Conservation (phyloP, 2,329 filamentous ascomycete species). For the Elsinoe australis region DNA sequence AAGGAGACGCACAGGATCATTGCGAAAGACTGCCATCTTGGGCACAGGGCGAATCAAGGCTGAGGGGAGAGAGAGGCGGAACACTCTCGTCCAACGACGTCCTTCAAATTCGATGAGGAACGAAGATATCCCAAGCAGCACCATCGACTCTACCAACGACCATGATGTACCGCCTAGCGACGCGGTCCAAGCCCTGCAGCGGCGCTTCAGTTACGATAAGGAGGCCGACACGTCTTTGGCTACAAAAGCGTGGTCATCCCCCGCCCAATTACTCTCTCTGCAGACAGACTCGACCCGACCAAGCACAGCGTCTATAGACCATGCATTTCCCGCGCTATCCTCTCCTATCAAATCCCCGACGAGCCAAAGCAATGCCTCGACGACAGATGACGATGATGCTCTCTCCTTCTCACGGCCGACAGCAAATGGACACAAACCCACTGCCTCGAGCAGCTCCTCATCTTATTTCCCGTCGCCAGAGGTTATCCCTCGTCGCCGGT, state of each 20-base stretch:
- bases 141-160: constrained; percentile 21
- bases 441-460: constrained; percentile 22
- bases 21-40: constrained; percentile 78
- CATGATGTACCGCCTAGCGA: constrained; percentile 18
- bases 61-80: constrained; percentile 49
- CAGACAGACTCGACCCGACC: constrained; percentile 14
- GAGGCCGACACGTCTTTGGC: constrained; percentile 24
- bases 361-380: constrained; percentile 55
- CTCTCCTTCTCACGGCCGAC: constrained; percentile 50
- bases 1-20: constrained; percentile 69
- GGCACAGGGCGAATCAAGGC: constrained; percentile 56
- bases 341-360: constrained; percentile 34
- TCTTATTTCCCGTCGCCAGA: constrained; percentile 27
- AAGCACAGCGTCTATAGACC: constrained; percentile 9
- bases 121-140: constrained; percentile 21
- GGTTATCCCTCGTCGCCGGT: constrained; percentile 19
- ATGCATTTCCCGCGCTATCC: constrained; percentile 13
- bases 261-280: constrained; percentile 19
- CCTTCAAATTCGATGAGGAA: constrained; percentile 25
- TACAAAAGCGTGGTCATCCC: constrained; percentile 10
- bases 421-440: constrained; percentile 20
- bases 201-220: constrained; percentile 35
- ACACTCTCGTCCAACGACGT: constrained; percentile 31
- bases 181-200: constrained; percentile 24
- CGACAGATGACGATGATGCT: constrained; percentile 76